Conservation (phyloP, 2,329 filamentous ascomycete species). For the Epichloe hybrida region DNA sequence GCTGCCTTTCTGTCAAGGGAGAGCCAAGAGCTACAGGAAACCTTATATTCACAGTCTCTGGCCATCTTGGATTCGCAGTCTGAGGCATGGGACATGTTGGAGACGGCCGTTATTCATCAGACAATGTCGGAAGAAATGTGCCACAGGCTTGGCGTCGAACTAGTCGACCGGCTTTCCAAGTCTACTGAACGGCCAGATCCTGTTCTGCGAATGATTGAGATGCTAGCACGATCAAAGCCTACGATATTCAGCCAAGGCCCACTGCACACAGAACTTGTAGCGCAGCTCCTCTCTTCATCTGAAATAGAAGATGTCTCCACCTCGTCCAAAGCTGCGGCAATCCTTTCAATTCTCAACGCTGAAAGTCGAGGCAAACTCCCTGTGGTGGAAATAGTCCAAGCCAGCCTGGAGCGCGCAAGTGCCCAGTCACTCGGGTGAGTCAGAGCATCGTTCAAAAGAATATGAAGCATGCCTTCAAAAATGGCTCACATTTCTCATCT, state of each 20-base stretch:
- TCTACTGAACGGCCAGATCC: constrained; percentile 15
- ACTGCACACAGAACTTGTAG: constrained; percentile 35
- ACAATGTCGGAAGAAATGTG: constrained; percentile 23
- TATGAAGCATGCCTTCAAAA: neutral
- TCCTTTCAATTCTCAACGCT: constrained; percentile 34
- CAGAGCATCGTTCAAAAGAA: neutral
- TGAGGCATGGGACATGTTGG: constrained; percentile 31
- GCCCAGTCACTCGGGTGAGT: constrained; percentile 38
- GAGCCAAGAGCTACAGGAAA: constrained; percentile 30
- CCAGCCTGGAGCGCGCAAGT: constrained; percentile 37
- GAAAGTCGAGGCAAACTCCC: constrained; percentile 29
- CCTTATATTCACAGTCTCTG: constrained; percentile 28
- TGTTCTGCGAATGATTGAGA: constrained; percentile 32
- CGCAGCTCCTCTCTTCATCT: constrained; percentile 38
- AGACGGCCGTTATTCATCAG: constrained; percentile 31
- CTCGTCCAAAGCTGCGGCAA: constrained; percentile 25
- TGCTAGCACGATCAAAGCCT: constrained; percentile 32
- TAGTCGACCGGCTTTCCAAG: constrained; percentile 21
- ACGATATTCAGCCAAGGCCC: constrained; percentile 29
- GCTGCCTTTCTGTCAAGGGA: constrained; percentile 26
- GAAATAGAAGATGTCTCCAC: constrained; percentile 30
- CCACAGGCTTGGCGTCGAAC: constrained; percentile 20
- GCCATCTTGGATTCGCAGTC: constrained; percentile 22
- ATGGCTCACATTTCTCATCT: neutral
- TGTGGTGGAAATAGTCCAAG: constrained; percentile 37